Evolutionary conservation across 2,329 filamentous ascomycete species (phyloP).

Genomic region (Trichophyton rubrum): DNA sequence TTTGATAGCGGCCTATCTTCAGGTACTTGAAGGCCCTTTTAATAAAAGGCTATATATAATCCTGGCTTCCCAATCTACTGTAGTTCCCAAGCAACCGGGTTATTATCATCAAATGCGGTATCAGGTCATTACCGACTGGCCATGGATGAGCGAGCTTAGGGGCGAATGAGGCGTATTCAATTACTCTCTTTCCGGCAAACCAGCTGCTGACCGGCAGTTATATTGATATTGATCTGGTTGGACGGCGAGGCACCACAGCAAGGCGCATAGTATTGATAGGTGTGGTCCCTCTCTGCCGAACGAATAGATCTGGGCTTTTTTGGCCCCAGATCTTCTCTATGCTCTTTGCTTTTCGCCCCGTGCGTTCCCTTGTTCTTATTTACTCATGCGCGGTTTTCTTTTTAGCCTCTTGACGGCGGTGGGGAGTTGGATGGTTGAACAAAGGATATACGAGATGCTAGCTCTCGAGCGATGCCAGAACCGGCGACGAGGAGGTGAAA

Average conservation of each 20-base stretch:
- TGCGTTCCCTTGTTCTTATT: not conserved
- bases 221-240: not conserved
- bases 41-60: constrained; percentile 1
- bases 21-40: not conserved
- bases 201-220: not conserved
- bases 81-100: not conserved
- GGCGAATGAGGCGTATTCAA: not conserved
- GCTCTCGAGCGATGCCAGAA: not conserved
- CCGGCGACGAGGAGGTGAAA: not conserved
- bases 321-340: not conserved
- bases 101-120: not conserved
- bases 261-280: not conserved
- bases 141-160: not conserved
- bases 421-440: not conserved
- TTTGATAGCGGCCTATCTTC: not conserved
- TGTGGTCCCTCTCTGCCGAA: not conserved
- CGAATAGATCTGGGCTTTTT: not conserved
- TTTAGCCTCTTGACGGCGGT: not conserved
- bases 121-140: not conserved
- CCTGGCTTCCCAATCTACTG: no score
- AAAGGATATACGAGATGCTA: not conserved
- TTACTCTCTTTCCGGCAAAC: not conserved
- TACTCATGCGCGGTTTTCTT: not conserved
- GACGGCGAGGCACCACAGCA: not conserved
- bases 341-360: not conserved